Percentiles rank a stretch among this genome's conserved stretches.
phyloP scores from a whole-genome alignment of 768 basidiomycete genomes.

The Lentinula guzmanii region DNA sequence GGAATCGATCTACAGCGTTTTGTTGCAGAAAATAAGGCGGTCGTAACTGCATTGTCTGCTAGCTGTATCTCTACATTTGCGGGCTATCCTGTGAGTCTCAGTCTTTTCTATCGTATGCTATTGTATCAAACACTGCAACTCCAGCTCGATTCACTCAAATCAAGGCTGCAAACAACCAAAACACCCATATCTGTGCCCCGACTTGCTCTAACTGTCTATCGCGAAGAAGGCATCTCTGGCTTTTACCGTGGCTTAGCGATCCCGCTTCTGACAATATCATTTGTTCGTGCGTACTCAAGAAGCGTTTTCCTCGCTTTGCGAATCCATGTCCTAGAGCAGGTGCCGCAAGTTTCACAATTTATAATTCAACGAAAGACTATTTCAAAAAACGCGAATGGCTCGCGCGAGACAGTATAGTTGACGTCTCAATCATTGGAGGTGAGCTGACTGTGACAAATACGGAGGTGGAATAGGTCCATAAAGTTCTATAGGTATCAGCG shows the following conservation, averaged over 20 bases:
- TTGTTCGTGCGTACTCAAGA: slow-evolving; percentile 72
- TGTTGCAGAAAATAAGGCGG: slow-evolving; percentile 69
- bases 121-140: neutral
- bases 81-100: slow-evolving; percentile 65
- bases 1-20: slow-evolving; percentile 11
- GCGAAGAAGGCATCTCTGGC: slow-evolving; percentile 81
- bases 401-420: slow-evolving; percentile 49
- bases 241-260: slow-evolving; percentile 92
- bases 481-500: slow-evolving; percentile 52
- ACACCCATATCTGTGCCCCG: slow-evolving; percentile 66
- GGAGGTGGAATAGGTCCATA: neutral
- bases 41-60: slow-evolving; percentile 85
- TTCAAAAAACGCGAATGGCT: slow-evolving; percentile 57
- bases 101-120: neutral
- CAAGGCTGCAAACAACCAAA: slow-evolving; percentile 81
- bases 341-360: slow-evolving; percentile 89
- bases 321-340: slow-evolving; percentile 34
- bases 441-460: neutral
- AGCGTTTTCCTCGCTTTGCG: slow-evolving; percentile 6
- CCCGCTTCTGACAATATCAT: slow-evolving; percentile 91
- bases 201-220: slow-evolving; percentile 68
- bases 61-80: slow-evolving; percentile 91
- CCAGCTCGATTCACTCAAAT: slow-evolving; percentile 92
- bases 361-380: slow-evolving; percentile 75
- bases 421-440: slow-evolving; percentile 66